Evolutionary conservation across 768 basidiomycete species (phyloP).

Genomic region (Termitomyces sp.): DNA sequence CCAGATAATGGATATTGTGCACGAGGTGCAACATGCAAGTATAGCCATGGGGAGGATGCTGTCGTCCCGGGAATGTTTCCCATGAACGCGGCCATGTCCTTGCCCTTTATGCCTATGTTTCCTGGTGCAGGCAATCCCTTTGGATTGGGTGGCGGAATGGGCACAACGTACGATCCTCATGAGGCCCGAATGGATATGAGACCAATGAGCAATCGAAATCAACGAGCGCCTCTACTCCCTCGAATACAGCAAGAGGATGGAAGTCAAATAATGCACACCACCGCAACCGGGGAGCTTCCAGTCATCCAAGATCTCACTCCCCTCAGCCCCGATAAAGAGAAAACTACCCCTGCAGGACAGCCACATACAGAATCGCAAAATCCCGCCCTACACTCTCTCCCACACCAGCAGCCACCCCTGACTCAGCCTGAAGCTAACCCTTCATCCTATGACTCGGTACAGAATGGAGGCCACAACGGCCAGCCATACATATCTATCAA

Average conservation of each 20-base stretch:
- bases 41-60: constrained; percentile 89
- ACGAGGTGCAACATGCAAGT: constrained; percentile 86
- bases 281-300: constrained; percentile 69
- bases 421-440: not conserved
- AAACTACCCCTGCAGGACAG: constrained; percentile 24
- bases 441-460: constrained; percentile 23
- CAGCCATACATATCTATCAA: constrained; percentile 26
- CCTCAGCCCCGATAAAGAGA: constrained; percentile 34
- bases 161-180: constrained; percentile 71
- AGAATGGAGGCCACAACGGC: constrained; percentile 19
- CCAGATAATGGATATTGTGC: constrained; percentile 90
- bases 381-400: constrained; percentile 23
- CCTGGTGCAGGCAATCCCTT: constrained; percentile 54
- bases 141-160: constrained; percentile 40
- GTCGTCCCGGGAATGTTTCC: constrained; percentile 70
- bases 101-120: constrained; percentile 77
- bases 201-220: constrained; percentile 40
- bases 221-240: constrained; percentile 57
- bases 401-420: constrained; percentile 18
- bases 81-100: constrained; percentile 42
- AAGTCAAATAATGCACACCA: constrained; percentile 34
- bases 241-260: constrained; percentile 56
- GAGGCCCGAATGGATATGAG: constrained; percentile 83
- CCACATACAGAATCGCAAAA: constrained; percentile 25
- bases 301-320: constrained; percentile 86